These are phyloP conservation scores for Phylloporus rhodoxanthus DNA, from an alignment of 768 basidiomycete genomes.

Conservation along the genomic window DNA sequence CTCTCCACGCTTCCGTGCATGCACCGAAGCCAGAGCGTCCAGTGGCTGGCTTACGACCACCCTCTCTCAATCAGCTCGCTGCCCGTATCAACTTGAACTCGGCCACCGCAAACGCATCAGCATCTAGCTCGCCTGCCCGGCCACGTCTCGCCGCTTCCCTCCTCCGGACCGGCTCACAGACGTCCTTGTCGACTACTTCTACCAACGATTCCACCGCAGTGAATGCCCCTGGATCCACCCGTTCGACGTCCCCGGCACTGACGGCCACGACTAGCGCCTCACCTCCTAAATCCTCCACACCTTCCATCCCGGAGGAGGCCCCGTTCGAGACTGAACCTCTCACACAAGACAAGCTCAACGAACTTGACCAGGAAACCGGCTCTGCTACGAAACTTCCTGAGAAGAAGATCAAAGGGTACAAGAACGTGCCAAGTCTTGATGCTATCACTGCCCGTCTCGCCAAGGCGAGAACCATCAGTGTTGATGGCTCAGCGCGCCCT, in stretches of 20 bases:
- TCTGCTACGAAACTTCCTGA: slow-evolving; percentile 24
- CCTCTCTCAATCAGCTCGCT: slow-evolving; percentile 77
- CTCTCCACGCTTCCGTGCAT: slow-evolving; percentile 29
- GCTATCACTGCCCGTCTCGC: slow-evolving; percentile 78
- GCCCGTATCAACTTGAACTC: slow-evolving; percentile 59
- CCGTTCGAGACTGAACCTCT: slow-evolving; percentile 39
- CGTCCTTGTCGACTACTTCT: slow-evolving; percentile 45
- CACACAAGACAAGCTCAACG: slow-evolving; percentile 61
- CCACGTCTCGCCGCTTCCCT: slow-evolving; percentile 72
- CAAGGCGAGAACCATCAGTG: slow-evolving; percentile 56
- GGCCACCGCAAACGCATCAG: slow-evolving; percentile 17
- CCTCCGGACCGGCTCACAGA: slow-evolving; percentile 56
- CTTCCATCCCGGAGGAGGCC: slow-evolving; percentile 34
- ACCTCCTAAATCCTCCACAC: slow-evolving; percentile 37
- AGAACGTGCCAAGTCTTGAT: slow-evolving; percentile 82
- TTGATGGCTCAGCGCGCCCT: slow-evolving; percentile 58
- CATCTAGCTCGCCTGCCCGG: slow-evolving; percentile 35
- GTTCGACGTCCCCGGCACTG: slow-evolving; percentile 61
- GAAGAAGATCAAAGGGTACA: slow-evolving; percentile 59
- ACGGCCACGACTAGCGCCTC: slow-evolving; percentile 40
- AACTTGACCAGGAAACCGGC: slow-evolving; percentile 52
- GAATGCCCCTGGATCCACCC: slow-evolving; percentile 53
- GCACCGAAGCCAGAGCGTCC: slow-evolving; percentile 36
- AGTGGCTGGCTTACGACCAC: slow-evolving; percentile 41
- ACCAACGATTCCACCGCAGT: slow-evolving; percentile 60